Evolutionary conservation across 148 eudicot species (phyloP).

Genomic region (Persicaria tinctoria): DNA sequence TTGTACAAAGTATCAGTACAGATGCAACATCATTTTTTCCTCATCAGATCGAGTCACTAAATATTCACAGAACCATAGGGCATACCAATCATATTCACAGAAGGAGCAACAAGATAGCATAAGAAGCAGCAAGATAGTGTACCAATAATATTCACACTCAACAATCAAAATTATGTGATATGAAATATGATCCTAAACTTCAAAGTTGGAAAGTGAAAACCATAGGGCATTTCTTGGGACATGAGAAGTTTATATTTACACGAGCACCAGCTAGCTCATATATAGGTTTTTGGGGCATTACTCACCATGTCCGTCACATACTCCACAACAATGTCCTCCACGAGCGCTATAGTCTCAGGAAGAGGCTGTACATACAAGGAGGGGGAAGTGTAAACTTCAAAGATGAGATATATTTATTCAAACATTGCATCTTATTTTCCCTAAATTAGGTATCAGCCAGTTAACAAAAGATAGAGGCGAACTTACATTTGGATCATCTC

Average conservation of each 20-base stretch:
- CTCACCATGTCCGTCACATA: constrained; percentile 93
- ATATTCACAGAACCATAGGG: too few relatives aligned
- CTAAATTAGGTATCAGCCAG: not conserved
- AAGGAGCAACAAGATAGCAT: too few relatives aligned
- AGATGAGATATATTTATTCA: not conserved
- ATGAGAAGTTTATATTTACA: not conserved
- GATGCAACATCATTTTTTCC: not conserved
- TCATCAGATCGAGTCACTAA: too few relatives aligned
- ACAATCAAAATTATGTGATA: too few relatives aligned
- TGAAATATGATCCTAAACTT: not conserved
- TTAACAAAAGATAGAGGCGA: not conserved
- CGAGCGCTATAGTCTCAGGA: constrained; percentile 87
- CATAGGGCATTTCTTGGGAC: not conserved
- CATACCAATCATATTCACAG: too few relatives aligned
- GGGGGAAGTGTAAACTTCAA: not conserved
- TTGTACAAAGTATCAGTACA: not conserved
- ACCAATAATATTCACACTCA: too few relatives aligned
- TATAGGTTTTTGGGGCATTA: not conserved
- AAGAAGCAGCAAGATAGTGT: too few relatives aligned
- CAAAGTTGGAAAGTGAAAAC: not conserved
- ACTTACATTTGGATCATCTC: constrained; percentile 85
- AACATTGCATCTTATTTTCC: not conserved
- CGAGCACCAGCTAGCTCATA: not conserved
- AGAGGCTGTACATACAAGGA: constrained; percentile 57
- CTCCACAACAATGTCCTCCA: constrained; percentile 96